Evolutionary conservation across 495 filamentous ascomycete genomes (phyloP), one percentile per base, ranked within the genome.

Genomic region (Talaromyces borbonicus): DNA sequence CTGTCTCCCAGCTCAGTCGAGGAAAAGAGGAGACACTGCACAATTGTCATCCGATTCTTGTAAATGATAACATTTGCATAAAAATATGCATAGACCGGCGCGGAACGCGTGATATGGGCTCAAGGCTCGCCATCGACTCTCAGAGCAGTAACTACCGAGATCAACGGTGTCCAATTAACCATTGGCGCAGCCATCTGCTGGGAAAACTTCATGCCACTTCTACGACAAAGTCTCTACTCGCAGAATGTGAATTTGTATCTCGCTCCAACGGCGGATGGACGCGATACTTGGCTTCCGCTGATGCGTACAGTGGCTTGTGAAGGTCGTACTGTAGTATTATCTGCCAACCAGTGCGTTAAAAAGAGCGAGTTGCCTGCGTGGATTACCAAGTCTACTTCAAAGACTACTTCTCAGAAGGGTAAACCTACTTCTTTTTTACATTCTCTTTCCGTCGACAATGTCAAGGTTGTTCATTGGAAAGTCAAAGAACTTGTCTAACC

Each of bases 151-250:
- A 85, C 79, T 16, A 89, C 89, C 1, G 75, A 69, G n/a, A 82
- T 97, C 49, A 76, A 78, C 16, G 86, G 84, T 16, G 78, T 90
- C 11, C 78, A 75, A 35, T 63, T 97, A 15, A 88, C 81, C 12
- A 65, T 95, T 5, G 90, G 80, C 0, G 79, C 86, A 0, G 90
- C 90, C 1, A 93, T 97, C 32, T 97, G 90, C 68, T 97, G 90
- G 90, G 90, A 97, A 63, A 96, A 87, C 52, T 94, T 87, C 57
- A 97, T 97, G 90, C 90, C 90, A 0, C 66, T 96, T 15, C 73
- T 97, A 1, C 69, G 84, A 7, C 73, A 86, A 42, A 77, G 80
- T 16, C 71, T 97, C 14, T 97, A 97, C 55, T 73, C 78, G 2
- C 90, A 96, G 62, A 93, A 95, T 56, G 83, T 95, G 47, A 94